phyloP scores from a whole-genome alignment of 108 stramenopile genomes.

The Fistulifera pelliculosa region DNA sequence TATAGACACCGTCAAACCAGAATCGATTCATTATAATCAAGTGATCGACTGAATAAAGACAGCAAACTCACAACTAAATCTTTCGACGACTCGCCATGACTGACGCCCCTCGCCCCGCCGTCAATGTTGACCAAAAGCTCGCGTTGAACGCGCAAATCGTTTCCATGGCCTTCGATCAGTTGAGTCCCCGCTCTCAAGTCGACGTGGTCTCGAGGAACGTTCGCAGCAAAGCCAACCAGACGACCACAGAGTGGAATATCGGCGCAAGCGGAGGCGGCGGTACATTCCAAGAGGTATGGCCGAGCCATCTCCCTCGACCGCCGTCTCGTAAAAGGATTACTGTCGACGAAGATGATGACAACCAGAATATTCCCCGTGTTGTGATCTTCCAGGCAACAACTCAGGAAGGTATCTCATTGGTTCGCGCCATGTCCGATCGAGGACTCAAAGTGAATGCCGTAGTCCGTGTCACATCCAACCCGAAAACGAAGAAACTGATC shows the following conservation, averaged over 20 bases:
- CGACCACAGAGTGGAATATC: conserved; percentile 10
- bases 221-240: background rate
- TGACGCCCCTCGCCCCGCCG: too few relatives aligned
- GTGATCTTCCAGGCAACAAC: conserved; percentile 44
- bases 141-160: too few relatives aligned
- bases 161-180: too few relatives aligned
- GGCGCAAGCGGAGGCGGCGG: background rate
- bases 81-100: too few relatives aligned
- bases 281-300: conserved; percentile 9
- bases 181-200: too few relatives aligned
- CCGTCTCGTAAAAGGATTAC: conserved; percentile 3
- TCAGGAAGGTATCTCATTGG: conserved; percentile 37
- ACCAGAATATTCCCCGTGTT: conserved; percentile 4
- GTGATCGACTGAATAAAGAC: too few relatives aligned
- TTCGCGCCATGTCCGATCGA: conserved; percentile 32
- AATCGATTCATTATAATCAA: too few relatives aligned
- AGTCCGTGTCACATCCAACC: conserved; percentile 34
- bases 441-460: conserved; percentile 37
- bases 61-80: too few relatives aligned
- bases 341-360: conserved; percentile 2
- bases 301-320: conserved; percentile 8
- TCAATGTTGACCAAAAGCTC: too few relatives aligned
- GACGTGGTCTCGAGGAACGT: too few relatives aligned
- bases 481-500: conserved; percentile 33
- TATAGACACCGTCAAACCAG: too few relatives aligned